Percentiles rank a stretch among this genome's conserved stretches.
These are phyloP conservation scores for Aspergillus flavus DNA, from an alignment of 2,329 filamentous ascomycete genomes.

Conservation along the genomic window DNA sequence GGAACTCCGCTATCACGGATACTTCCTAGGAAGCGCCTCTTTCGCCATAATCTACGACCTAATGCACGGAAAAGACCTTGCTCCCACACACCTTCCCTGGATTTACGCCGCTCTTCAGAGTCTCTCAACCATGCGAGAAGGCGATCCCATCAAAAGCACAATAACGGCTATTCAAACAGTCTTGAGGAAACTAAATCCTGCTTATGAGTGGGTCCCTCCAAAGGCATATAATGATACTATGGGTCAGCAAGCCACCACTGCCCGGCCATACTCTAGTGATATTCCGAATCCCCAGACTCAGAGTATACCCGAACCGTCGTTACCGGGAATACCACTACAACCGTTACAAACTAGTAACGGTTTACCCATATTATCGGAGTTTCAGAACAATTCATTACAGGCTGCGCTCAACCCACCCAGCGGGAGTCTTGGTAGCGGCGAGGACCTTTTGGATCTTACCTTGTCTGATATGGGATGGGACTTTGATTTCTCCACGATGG, in stretches of 20 bases:
- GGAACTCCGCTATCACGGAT: conserved; percentile 50
- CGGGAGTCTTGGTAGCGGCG: conserved; percentile 28
- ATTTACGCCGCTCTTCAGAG: conserved; percentile 43
- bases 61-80: conserved; percentile 41
- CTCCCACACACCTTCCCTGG: conserved; percentile 46
- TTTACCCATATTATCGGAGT: background rate
- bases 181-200: conserved; percentile 33
- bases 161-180: conserved; percentile 38
- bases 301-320: background rate
- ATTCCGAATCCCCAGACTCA: background rate
- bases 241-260: background rate
- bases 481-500: conserved; percentile 45
- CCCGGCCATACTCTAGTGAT: background rate
- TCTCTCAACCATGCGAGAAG: conserved; percentile 39
- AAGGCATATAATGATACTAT: background rate
- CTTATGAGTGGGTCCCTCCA: conserved; percentile 30
- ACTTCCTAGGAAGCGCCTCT: conserved; percentile 47
- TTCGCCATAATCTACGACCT: conserved; percentile 49
- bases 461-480: conserved; percentile 43
- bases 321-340: background rate
- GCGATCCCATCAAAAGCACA: conserved; percentile 31
- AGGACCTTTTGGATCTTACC: conserved; percentile 40
- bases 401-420: conserved; percentile 25
- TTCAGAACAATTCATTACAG: conserved; percentile 26
- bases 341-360: background rate